A percentile compares a stretch with the other conserved stretches of the same genome.
Evolutionary conservation across 306 rosid species (phyloP).

Genomic region (Pterocarpus macrocarpus): DNA sequence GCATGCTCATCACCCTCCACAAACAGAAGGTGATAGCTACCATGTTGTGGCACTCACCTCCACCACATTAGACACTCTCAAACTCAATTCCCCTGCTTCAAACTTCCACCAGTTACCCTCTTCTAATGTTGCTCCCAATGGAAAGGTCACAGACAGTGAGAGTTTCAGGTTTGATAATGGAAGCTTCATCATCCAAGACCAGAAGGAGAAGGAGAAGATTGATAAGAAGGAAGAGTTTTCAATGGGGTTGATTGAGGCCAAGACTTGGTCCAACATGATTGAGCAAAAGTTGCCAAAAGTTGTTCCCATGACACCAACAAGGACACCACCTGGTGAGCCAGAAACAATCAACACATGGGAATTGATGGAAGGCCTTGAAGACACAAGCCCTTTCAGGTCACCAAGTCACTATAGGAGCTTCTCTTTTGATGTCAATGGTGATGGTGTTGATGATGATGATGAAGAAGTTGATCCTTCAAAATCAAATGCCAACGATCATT

Average conservation of each 20-base stretch:
- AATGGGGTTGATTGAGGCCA: slow-evolving; percentile 63
- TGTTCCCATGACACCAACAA: slow-evolving; percentile 70
- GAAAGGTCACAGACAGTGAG: slow-evolving; percentile 5
- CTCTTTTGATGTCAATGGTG: slow-evolving; percentile 70
- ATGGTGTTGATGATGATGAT: background rate
- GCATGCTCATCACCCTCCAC: slow-evolving; percentile 85
- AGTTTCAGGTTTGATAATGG: slow-evolving; percentile 45
- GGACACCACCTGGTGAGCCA: slow-evolving; percentile 94
- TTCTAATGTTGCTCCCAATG: slow-evolving; percentile 1
- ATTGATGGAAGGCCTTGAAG: slow-evolving; percentile 97
- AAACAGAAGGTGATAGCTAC: slow-evolving; percentile 62
- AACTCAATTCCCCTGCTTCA: slow-evolving; percentile 49
- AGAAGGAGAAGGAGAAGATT: background rate
- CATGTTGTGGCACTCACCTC: slow-evolving; percentile 89
- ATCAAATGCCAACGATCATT: background rate
- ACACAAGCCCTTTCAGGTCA: slow-evolving; percentile 69
- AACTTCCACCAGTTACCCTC: background rate
- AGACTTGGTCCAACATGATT: slow-evolving; percentile 89
- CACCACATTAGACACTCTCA: slow-evolving; percentile 81
- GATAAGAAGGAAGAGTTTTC: slow-evolving; percentile 42
- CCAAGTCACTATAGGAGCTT: slow-evolving; percentile 74
- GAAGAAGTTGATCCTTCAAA: slow-evolving; percentile 52
- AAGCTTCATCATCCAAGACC: background rate
- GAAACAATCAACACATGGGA: slow-evolving; percentile 94
- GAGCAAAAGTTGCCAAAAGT: slow-evolving; percentile 75